These are phyloP conservation scores for Cercophora newfieldiana DNA, from an alignment of 495 filamentous ascomycete species.

Conservation along the genomic window DNA sequence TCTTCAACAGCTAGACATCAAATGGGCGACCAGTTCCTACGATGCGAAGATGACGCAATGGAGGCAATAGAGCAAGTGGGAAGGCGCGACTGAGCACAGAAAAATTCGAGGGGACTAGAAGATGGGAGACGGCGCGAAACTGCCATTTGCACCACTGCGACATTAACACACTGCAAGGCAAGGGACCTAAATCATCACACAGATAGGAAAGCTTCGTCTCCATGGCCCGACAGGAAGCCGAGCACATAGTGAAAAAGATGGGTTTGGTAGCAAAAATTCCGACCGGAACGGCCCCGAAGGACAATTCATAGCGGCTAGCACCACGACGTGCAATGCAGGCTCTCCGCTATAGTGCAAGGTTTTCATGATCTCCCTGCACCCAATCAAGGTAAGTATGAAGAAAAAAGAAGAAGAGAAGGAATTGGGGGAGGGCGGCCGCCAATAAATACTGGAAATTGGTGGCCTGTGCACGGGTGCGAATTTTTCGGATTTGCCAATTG, in stretches of 20 bases:
- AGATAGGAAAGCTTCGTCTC: constrained; percentile 32
- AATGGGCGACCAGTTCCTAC: no score
- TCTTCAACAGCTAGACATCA: no score
- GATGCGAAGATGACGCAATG: no score
- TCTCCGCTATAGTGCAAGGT: constrained; percentile 24
- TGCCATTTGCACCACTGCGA: no score
- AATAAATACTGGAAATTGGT: constrained; percentile 13
- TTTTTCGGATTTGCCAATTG: not conserved
- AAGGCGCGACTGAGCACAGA: no score
- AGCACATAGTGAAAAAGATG: constrained; percentile 34
- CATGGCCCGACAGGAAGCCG: constrained; percentile 27
- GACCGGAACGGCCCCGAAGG: constrained; percentile 43
- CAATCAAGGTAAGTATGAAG: constrained; percentile 45
- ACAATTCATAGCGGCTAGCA: constrained; percentile 34
- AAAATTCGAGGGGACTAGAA: no score
- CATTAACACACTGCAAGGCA: no score
- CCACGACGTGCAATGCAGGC: constrained; percentile 44
- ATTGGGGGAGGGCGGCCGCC: constrained; percentile 5
- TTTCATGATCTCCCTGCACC: constrained; percentile 35
- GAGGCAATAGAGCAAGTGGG: no score
- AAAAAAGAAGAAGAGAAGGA: constrained; percentile 29
- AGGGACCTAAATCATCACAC: no score
- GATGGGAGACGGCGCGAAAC: no score
- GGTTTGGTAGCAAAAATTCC: constrained; percentile 39
- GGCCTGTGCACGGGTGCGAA: constrained; percentile 26